These are phyloP conservation scores for Ambrosia trifida DNA, from an alignment of 129 eudicot species.

Conservation along the genomic window DNA sequence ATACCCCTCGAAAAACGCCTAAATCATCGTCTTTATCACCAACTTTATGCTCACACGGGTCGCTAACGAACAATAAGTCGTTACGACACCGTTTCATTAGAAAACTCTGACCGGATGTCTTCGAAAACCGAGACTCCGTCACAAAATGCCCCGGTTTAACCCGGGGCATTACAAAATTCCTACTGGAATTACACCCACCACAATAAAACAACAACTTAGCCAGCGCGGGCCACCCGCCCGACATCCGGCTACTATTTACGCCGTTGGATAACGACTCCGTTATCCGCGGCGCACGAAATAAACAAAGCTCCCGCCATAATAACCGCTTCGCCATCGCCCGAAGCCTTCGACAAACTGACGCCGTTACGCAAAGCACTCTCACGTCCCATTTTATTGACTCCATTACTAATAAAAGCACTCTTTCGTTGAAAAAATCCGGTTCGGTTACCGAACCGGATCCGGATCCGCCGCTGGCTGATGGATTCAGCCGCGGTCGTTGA, in stretches of 20 bases:
- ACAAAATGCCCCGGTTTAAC: constrained; percentile 61
- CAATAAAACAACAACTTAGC: constrained; percentile 80
- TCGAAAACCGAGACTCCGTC: constrained; percentile 66
- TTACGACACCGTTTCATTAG: constrained; percentile 53
- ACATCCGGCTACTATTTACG: constrained; percentile 41
- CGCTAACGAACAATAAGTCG: constrained; percentile 73
- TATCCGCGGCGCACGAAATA: constrained; percentile 75
- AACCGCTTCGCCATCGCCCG: constrained; percentile 75
- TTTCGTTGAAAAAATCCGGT: constrained; percentile 60
- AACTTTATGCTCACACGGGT: constrained; percentile 77
- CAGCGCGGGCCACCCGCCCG: constrained; percentile 78
- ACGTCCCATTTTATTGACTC: constrained; percentile 76
- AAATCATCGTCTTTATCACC: constrained; percentile 60
- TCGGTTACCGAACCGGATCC: constrained; percentile 45
- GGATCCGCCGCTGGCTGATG: constrained; percentile 15
- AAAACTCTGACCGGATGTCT: constrained; percentile 85
- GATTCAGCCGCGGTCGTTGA: constrained; percentile 38
- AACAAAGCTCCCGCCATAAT: constrained; percentile 73
- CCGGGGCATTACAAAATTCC: constrained; percentile 38
- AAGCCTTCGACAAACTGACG: constrained; percentile 57
- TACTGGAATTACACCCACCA: constrained; percentile 63
- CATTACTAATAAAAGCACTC: constrained; percentile 55
- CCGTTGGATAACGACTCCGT: constrained; percentile 55
- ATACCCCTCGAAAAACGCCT: constrained; percentile 79
- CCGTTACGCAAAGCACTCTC: constrained; percentile 48